Evolutionary conservation across 306 rosid species (phyloP).

Genomic region (Senna tora): DNA sequence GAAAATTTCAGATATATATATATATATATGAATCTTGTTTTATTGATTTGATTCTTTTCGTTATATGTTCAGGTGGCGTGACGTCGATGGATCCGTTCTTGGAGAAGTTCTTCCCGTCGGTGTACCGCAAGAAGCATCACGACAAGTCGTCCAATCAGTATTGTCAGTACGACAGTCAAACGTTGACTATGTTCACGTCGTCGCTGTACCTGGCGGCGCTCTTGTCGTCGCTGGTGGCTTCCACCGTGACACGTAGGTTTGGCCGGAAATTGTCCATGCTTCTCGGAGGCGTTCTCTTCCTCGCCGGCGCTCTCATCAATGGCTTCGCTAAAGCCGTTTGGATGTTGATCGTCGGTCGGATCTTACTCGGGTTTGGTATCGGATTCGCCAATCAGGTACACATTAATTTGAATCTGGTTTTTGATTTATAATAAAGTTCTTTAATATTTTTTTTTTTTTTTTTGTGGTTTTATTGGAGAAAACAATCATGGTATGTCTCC

Average conservation of each 20-base stretch:
- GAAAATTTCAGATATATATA: background rate
- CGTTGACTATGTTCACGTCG: constrained; percentile 84
- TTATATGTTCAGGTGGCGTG: constrained; percentile 67
- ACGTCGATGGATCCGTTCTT: constrained; percentile 90
- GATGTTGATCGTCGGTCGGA: constrained; percentile 89
- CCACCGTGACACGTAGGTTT: constrained; percentile 67
- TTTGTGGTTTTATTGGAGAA: constrained; percentile 3
- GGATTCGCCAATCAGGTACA: constrained; percentile 93
- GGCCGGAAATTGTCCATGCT: constrained; percentile 85
- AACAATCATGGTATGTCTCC: constrained; percentile 21
- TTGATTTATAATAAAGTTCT: too few relatives aligned
- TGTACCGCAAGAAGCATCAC: constrained; percentile 53
- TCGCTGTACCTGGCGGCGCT: constrained; percentile 88
- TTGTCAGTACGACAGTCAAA: constrained; percentile 77
- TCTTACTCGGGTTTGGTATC: constrained; percentile 90
- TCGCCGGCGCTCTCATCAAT: constrained; percentile 74
- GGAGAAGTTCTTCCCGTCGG: constrained; percentile 69
- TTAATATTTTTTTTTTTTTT: background rate
- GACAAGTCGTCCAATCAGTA: constrained; percentile 55
- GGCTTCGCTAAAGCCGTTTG: constrained; percentile 62
- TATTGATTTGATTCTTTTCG: background rate
- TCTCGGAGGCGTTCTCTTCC: constrained; percentile 76
- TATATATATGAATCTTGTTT: background rate
- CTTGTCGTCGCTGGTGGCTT: constrained; percentile 76
- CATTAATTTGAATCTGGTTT: background rate